These are phyloP conservation scores for Dacryopinax spathularia DNA, from an alignment of 768 basidiomycete species.

Conservation along the genomic window DNA sequence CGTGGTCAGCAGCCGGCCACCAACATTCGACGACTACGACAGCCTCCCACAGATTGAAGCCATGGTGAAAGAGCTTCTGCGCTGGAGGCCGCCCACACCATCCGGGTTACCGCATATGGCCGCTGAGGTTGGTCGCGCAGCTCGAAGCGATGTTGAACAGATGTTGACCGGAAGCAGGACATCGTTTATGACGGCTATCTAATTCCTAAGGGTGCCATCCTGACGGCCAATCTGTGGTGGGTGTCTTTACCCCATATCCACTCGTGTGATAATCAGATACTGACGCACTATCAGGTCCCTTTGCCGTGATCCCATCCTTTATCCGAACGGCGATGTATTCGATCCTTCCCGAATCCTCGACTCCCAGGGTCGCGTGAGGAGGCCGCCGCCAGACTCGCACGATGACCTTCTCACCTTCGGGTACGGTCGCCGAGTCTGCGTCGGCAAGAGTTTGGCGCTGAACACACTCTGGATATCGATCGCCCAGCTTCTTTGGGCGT, in stretches of 20 bases:
- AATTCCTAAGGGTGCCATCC: not conserved
- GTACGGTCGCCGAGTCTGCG: constrained; percentile 6
- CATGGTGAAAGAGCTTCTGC: not conserved
- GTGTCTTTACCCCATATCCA: not conserved
- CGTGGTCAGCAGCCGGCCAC: not conserved
- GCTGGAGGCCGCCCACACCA: not conserved
- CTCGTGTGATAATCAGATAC: not conserved
- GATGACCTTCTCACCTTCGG: constrained; percentile 4
- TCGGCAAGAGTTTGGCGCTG: not conserved
- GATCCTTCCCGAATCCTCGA: not conserved
- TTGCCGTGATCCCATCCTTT: not conserved
- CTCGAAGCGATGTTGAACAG: not conserved
- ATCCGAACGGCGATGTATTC: not conserved
- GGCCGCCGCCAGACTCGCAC: not conserved
- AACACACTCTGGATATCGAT: constrained; percentile 7
- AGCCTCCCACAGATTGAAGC: not conserved
- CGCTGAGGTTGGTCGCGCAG: not conserved
- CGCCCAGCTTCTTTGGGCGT: constrained; percentile 8
- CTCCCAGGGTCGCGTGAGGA: not conserved
- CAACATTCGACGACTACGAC: not conserved
- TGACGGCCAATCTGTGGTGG: constrained; percentile 2
- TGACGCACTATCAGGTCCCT: not conserved
- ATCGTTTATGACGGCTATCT: not conserved
- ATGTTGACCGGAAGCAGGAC: constrained; percentile 6
- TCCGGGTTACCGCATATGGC: not conserved